Conservation (phyloP, 75 land plant genomes). For the Chamaecyparis obtusa region DNA sequence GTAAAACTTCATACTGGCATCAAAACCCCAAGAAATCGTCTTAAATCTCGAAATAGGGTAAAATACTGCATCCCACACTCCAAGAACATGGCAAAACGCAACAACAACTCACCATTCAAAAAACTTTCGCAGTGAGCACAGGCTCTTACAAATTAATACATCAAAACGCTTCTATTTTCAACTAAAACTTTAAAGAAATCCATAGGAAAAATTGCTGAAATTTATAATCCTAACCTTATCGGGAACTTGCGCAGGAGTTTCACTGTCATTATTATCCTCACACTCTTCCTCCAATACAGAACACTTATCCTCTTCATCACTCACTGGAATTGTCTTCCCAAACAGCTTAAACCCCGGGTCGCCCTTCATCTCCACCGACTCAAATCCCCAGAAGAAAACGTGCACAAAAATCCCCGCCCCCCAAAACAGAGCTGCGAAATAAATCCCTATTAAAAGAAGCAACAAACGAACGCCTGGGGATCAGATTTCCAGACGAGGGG, state of each 20-base stretch:
- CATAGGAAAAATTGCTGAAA: background rate
- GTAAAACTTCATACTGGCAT: background rate
- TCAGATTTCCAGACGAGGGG: background rate
- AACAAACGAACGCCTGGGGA: background rate
- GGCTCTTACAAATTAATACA: background rate
- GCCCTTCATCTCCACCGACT: constrained; percentile 21
- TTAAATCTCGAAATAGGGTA: background rate
- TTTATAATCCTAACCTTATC: background rate
- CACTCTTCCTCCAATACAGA: background rate
- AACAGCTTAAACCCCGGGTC: constrained; percentile 71
- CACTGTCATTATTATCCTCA: background rate
- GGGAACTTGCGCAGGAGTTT: background rate
- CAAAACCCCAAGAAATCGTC: background rate
- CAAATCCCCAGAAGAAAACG: background rate
- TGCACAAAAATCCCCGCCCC: background rate
- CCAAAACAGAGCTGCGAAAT: background rate
- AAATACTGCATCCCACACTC: background rate
- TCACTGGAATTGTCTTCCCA: constrained; percentile 49
- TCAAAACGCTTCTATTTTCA: background rate
- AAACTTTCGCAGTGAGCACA: background rate
- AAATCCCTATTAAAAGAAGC: background rate
- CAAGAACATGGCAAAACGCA: background rate
- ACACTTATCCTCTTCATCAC: constrained; percentile 14
- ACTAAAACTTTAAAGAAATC: background rate
- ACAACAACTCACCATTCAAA: background rate